Evolutionary conservation across 2,329 filamentous ascomycete genomes (phyloP), one percentile per base, ranked within the genome.

Genomic region (Rhynchosporium graminicola): DNA sequence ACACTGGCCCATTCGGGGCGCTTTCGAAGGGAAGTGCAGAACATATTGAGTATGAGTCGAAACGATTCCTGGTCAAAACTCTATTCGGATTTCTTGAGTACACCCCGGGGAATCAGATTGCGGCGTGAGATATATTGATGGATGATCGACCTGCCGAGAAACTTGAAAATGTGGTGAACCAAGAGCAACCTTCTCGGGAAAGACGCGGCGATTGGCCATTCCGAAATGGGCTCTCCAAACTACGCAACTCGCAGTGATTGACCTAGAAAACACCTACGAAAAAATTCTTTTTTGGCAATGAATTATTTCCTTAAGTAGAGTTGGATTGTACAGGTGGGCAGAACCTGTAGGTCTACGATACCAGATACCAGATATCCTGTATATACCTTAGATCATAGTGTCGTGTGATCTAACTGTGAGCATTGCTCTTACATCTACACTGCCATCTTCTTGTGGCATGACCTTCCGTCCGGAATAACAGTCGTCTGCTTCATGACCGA

Each of bases 1-100:
- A 73, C 55, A 12, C 62, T 62, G 28, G 65, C 61, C 72, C 72
- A 75, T 61, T 74, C 69, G 12, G 50, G 55, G 28, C 73, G 68
- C 57, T 67, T 72, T 46, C 73, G 69, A 33, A 75, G 60, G 9
- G 68, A 69, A 15, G 69, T 68, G 61, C 72, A 75, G 57, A 75
- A 75, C 72, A 74, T 66, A 20, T 13, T 61, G 48, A 26, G 45
- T n/a, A 3, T 20, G 7, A 42, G 8, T 20, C 7, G 5, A 9
- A 9, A n/a, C 2, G 43, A 46, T 10, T 20, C 20, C 20, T n/a
- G 43, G 43, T 20, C 20, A n/a, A 12, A 15, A n/a, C 10, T 15
- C 10, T 43, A 15, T 7, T 4, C 40, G 15, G 42, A 10, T 28
- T 6, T 3, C n/a, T 9, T n/a, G 20, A 26, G 26, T n/a, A 2